Evolutionary conservation across 257 asterid species (phyloP), one percentile per base, ranked within the genome.

Genomic region (Solanum lycopersicoides): DNA sequence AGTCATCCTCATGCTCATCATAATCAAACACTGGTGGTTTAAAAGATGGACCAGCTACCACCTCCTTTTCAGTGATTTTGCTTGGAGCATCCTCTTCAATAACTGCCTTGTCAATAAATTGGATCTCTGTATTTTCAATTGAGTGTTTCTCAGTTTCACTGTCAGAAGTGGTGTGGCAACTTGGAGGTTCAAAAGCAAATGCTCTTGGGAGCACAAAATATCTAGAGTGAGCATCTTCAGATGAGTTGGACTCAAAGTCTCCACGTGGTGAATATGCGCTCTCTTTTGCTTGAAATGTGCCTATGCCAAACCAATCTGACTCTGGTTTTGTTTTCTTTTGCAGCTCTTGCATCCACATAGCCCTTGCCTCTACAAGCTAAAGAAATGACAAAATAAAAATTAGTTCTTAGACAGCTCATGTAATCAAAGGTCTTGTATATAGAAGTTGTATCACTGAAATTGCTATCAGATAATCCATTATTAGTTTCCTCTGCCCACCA

Each of bases 331-430:
- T 91, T 90, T 65, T 92, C 90, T 95, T 95, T 86, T 97, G 98
- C 83, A 97, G 95, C 93, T 93, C 99, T 85, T 96, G 91, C 95
- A 96, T 94, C 99, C 99, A 97, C 94, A 91, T 92, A 37, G 92
- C 90, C 90, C 99, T 92, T 80, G 98, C 99, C 89, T 93, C 89
- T 80, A 91, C 94, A 88, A 95, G 89, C 99, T 97, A 93, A 89
- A 75, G 86, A 69, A 71, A 88, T 83, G 83, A 28, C 50, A 11
- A 85, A 20, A 71, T 35, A 18, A 18, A 28, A 66, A 6, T 28
- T 66, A 68, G 42, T 39, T 59, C 42, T 41, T 35, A 84, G 79
- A 23, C 15, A 65, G 25, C 53, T 65, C 42, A 25, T 84, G 30
- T 20, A 7, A 74, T 74, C 82, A 44, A 79, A 65, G 34, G 79